Percentiles rank a stretch among this genome's conserved stretches.
Evolutionary conservation across 108 stramenopile genomes (phyloP).

Genomic region (Cafeteria roenbergensis): DNA sequence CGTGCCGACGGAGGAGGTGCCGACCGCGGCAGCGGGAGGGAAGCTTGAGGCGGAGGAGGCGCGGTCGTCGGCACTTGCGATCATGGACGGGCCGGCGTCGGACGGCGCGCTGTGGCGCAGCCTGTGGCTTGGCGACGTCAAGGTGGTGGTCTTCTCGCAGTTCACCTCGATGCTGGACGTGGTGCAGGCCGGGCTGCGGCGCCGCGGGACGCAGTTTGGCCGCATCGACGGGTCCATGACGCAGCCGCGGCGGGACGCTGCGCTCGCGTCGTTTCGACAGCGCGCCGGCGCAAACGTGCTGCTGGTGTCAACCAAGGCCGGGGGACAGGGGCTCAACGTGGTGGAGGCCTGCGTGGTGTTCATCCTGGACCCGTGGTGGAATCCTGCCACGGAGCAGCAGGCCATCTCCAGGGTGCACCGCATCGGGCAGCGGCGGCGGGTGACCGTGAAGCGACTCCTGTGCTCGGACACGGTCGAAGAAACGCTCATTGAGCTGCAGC

Average conservation of each 20-base stretch:
- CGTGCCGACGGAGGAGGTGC: no score
- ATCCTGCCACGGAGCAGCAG: constrained; percentile 61
- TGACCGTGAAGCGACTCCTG: constrained; percentile 84
- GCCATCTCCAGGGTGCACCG: constrained; percentile 94
- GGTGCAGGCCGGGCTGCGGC: constrained; percentile 29
- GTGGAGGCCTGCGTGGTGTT: constrained; percentile 37
- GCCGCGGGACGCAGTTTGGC: not conserved
- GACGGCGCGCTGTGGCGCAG: no score
- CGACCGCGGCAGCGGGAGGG: no score
- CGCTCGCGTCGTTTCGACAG: constrained; percentile 26
- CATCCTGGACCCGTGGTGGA: constrained; percentile 51
- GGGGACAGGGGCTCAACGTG: constrained; percentile 49
- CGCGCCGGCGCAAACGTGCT: constrained; percentile 27
- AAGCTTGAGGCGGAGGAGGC: no score
- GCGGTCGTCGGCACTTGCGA: no score
- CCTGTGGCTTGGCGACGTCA: constrained; percentile 9
- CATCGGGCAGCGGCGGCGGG: constrained; percentile 78
- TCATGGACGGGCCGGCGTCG: no score
- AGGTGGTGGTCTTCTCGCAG: constrained; percentile 48
- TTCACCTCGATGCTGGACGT: constrained; percentile 49
- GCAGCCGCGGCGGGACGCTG: constrained; percentile 14
- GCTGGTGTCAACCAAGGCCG: constrained; percentile 45
- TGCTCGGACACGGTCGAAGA: constrained; percentile 90
- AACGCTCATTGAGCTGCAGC: constrained; percentile 83
- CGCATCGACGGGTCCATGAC: constrained; percentile 17